Evolutionary conservation across 805 yeast species (phyloP), one percentile per base, ranked within the genome.

Genomic region (Saturnispora quitensis): DNA sequence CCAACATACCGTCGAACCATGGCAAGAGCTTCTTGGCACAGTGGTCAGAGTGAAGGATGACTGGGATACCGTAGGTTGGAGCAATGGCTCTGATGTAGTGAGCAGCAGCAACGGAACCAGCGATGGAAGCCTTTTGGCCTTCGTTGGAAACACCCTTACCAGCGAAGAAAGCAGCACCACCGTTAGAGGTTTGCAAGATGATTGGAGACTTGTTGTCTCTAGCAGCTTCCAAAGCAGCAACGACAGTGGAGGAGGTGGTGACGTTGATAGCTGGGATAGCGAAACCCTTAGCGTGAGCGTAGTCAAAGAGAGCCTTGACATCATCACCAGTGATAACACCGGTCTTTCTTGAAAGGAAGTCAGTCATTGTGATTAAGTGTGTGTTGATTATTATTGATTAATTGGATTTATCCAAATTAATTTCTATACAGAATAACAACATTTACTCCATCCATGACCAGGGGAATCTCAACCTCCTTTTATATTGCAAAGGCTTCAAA

Each of bases 321-420:
- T 93, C 99, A 67, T 91, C 97, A 69, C 99, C 99, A 76, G 87
- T 93, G 73, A 93, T 89, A 75, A 93, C 99, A 81, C 99, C 99
- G 70, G 93, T 68, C 75, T 93, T 90, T 79, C 95, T 84, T 64
- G 77, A 74, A 66, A 90, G 78, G 72, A 89, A 89, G 66, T 84
- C 89, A 67, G 66, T 64, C n/a, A 38, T 58, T 15, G 6, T 47
- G 31, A 36, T 22, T 46, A 27, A 12, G 34, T 22, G 36, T 43
- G 25, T 22, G 17, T 22, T 22, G 31, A 12, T 45, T 22, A 17
- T 27, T 28, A 20, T 18, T 44, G 18, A 47, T 43, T 25, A 33
- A 24, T 10, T 27, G 50, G 40, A 22, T 33, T 28, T 22, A 40
- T 17, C 42, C 42, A 38, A 38, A 38, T 38, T 38, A 38, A 38